Base-by-base conservation (phyloP, 106 monocot genomes). In the Dioscorea zingiberensis region DNA sequence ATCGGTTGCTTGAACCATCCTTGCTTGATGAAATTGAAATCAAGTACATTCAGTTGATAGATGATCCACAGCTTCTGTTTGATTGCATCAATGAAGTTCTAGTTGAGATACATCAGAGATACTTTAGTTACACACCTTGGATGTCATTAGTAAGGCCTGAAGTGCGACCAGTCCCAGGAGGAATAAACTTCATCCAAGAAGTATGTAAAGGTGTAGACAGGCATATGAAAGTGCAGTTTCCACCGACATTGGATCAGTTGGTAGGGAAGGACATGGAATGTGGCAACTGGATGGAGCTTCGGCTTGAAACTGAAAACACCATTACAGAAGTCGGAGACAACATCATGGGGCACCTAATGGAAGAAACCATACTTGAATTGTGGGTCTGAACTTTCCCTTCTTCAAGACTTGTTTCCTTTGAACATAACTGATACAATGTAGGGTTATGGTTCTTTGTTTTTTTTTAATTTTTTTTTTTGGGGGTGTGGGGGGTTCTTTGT, bases 71-170 rank as follows among this genome's bases (percentile, higher is more conserved):
- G 64, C 76, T 83, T 65, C 72, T 88, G 6, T 97, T 91, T 84
- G 95, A 97, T 71, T 81, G 76, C 59, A 75, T 85, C 12, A 77
- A 72, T 54, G 91, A 97, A 83, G 83, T 79, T 58, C 63, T 97
- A 38, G 27, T 74, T 11, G 81, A 83, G 47, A 83, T 88, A 7
- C 27, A 64, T 47, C 62, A 79, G 2, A 85, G 69, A 32, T 78
- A 75, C 71, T 72, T 70, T 14, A 59, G 48, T 56, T 62, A 22
- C 63, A 38, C 48, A 13, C 90, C 90, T 28, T 81, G 77, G 77
- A 46, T 77, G 25, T 69, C 77, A 59, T 73, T 68, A 49, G 28
- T 79, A 61, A 74, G 53, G 54, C 60, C 56, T 48, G 73, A 54
- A 10, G 21, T 74, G 13, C 59, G 66, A 6, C 73, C 59, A 6